Base-by-base conservation (phyloP, 192 early-diverging fungal genomes). In the Coemansia erecta region DNA sequence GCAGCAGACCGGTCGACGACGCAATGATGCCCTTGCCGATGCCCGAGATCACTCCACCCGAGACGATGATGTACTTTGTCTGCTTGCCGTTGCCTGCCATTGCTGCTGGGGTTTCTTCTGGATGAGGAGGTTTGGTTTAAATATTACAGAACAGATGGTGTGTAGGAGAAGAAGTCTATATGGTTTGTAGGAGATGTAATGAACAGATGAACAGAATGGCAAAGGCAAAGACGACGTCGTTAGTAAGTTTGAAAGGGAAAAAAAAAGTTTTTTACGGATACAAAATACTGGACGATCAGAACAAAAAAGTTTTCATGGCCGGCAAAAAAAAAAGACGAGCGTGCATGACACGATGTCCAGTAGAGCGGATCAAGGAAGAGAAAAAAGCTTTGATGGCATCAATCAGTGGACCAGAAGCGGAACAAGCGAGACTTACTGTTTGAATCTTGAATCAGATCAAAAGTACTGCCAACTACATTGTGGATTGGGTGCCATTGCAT, bases 21-120 rank as follows among this genome's bases (percentile, higher is more conserved):
- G 97, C 97, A 80, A 99, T 98, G 50, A 99, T 92, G 45, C 97
- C 97, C 81, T 99, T 99, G 64, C 97, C 97, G 66, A 99, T 97
- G 39, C 97, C 97, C 24, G 95, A 98, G 71, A 99, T 99, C 53
- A 99, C 97, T 72, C 97, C 97, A 48, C 97, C 97, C 60, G 92
- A 94, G 55, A 98, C 94, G 69, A 97, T 68, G 63, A 98, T 94
- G 85, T 98, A 98, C 82, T 97, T 98, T 73, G 83, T 85, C 81
- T 77, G 67, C 64, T 77, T 77, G 42, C 46, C 63, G 58, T 42
- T 53, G 60, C 45, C 49, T 21, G 63, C 45, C 67, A 70, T 76
- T 28, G 33, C 26, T 23, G 15, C 35, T 39, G 9, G 17, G n/a
- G n/a, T n/a, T n/a, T n/a, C 19, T 40, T 33, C 24, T 49, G 14